Conservation (phyloP, 2,329 filamentous ascomycete genomes). For the Cladosporium colombiae region DNA sequence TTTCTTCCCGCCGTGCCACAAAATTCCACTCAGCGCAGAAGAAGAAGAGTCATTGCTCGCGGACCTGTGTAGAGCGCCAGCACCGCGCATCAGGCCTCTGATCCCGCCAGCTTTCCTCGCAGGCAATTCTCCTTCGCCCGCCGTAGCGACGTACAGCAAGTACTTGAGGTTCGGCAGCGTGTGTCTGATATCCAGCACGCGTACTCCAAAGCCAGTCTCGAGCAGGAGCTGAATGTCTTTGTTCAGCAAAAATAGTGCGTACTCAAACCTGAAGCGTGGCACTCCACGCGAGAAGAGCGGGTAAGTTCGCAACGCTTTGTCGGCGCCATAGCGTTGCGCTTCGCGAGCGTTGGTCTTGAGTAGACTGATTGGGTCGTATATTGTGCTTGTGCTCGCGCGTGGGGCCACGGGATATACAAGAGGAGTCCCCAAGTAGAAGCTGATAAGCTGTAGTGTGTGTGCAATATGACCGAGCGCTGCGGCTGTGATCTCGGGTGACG, state of each 20-base stretch:
- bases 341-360: constrained; percentile 31
- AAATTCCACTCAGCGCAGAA: constrained; percentile 28
- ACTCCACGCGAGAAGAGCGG: constrained; percentile 75
- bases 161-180: constrained; percentile 94
- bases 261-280: constrained; percentile 84
- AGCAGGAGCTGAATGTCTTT: constrained; percentile 81
- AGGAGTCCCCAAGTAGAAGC: constrained; percentile 76
- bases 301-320: constrained; percentile 54
- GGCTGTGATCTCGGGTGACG: constrained; percentile 70
- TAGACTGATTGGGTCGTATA: constrained; percentile 68
- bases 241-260: constrained; percentile 93
- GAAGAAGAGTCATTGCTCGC: constrained; percentile 31
- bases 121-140: constrained; percentile 67
- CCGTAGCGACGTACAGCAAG: constrained; percentile 83
- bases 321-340: constrained; percentile 26
- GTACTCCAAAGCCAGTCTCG: constrained; percentile 65
- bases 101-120: constrained; percentile 57
- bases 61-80: constrained; percentile 19
- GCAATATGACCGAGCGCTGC: constrained; percentile 81
- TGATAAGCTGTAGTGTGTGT: constrained; percentile 71
- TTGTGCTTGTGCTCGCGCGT: constrained; percentile 71
- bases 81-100: constrained; percentile 44
- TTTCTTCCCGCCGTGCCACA: constrained; percentile 22
- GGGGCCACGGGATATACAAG: constrained; percentile 78
- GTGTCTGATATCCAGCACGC: constrained; percentile 85